Evolutionary conservation across 1,139 yeast genomes (phyloP).

Genomic region (Ashbya aceris): DNA sequence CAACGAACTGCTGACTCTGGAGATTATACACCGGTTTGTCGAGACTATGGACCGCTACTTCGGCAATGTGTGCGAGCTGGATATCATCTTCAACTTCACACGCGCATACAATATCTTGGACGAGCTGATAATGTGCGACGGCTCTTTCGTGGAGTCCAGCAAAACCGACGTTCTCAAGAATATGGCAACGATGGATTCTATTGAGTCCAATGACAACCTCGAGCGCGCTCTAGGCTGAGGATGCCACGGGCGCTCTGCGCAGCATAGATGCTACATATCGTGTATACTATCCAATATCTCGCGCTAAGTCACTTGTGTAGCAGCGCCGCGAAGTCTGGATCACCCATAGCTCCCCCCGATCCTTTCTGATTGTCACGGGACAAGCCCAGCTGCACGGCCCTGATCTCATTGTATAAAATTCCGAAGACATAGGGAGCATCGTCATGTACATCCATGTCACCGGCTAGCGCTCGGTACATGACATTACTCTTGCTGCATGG

Average conservation of each 20-base stretch:
- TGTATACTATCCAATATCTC: not conserved
- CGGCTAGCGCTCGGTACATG: conserved; percentile 26
- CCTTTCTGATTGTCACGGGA: conserved; percentile 16
- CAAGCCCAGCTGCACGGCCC: conserved; percentile 16
- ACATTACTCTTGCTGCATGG: conserved; percentile 24
- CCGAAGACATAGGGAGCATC: conserved; percentile 32
- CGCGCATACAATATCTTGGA: conserved; percentile 89
- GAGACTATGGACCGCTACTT: conserved; percentile 94
- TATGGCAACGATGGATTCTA: conserved; percentile 70
- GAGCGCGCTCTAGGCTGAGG: conserved; percentile 34
- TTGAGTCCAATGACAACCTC: conserved; percentile 55
- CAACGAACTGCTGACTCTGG: conserved; percentile 79
- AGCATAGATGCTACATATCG: not conserved
- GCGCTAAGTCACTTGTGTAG: conserved; percentile 4
- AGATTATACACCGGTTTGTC: conserved; percentile 84
- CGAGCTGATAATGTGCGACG: conserved; percentile 73
- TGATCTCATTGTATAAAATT: conserved; percentile 28
- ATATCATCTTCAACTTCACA: conserved; percentile 88
- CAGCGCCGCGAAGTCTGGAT: conserved; percentile 12
- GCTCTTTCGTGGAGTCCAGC: conserved; percentile 77
- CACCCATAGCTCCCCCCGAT: conserved; percentile 12
- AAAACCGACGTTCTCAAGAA: conserved; percentile 69
- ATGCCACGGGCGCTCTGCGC: not conserved
- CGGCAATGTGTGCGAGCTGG: conserved; percentile 93
- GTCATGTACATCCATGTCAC: conserved; percentile 30